These are phyloP conservation scores for Trichocomaceae sp. DNA, from an alignment of 2,329 filamentous ascomycete genomes.

Conservation along the genomic window DNA sequence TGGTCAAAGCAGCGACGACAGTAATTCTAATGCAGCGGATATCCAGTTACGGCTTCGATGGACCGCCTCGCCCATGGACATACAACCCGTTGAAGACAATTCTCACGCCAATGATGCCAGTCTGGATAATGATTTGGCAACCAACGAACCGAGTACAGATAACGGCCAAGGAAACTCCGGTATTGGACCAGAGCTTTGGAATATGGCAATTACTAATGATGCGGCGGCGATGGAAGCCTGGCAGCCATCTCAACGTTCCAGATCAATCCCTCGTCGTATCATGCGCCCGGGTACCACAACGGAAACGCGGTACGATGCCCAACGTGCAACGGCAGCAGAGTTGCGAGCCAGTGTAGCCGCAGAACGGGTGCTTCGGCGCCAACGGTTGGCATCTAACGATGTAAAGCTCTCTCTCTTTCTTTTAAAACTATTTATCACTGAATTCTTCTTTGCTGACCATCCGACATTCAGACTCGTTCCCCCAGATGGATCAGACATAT, in stretches of 20 bases:
- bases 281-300: conserved; percentile 23
- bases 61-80: conserved; percentile 36
- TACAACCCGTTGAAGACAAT: conserved; percentile 26
- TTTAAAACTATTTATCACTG: neutral
- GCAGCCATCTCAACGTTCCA: conserved; percentile 26
- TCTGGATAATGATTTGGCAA: conserved; percentile 18
- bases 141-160: conserved; percentile 18
- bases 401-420: conserved; percentile 15
- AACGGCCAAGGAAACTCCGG: conserved; percentile 8
- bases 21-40: conserved; percentile 19
- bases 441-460: conserved; percentile 20
- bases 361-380: conserved; percentile 34
- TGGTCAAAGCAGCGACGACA: conserved; percentile 22
- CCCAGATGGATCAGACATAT: conserved; percentile 34
- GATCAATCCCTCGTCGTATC: conserved; percentile 29
- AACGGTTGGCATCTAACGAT: conserved; percentile 33
- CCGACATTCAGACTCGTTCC: conserved; percentile 29
- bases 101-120: conserved; percentile 20
- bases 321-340: conserved; percentile 27
- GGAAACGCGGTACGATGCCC: conserved; percentile 23
- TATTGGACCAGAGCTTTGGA: conserved; percentile 3
- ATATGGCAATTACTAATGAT: conserved; percentile 11
- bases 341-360: conserved; percentile 33
- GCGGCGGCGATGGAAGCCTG: conserved; percentile 18
- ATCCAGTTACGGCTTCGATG: conserved; percentile 32